phyloP scores from a whole-genome alignment of 1,139 yeast species.

The Suhomyces bolitotheri region DNA sequence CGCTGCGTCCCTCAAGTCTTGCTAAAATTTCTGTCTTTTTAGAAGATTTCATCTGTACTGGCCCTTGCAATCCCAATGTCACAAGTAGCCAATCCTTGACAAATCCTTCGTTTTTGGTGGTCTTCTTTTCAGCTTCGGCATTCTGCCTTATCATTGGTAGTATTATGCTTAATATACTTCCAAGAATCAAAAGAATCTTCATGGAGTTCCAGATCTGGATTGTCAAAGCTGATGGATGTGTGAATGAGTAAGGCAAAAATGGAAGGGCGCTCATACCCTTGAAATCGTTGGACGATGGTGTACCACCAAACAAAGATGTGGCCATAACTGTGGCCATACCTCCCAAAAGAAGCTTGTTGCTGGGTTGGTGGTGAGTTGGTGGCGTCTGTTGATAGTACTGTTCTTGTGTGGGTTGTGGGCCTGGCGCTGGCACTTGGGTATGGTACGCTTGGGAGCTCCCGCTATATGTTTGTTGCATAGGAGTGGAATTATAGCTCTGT shows the following conservation, averaged over 20 bases:
- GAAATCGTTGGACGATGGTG: constrained; percentile 29
- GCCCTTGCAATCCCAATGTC: constrained; percentile 33
- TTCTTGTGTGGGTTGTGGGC: constrained; percentile 7
- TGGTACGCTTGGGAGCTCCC: constrained; percentile 9
- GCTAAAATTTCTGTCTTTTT: constrained; percentile 23
- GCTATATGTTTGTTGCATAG: constrained; percentile 22
- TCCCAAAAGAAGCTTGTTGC: constrained; percentile 47
- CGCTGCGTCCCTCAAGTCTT: constrained; percentile 26
- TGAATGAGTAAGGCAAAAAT: constrained; percentile 27
- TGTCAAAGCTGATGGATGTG: constrained; percentile 27
- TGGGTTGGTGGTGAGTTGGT: constrained; percentile 11
- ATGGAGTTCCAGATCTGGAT: constrained; percentile 30
- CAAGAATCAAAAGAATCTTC: constrained; percentile 28
- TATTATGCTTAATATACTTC: constrained; percentile 27
- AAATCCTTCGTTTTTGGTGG: constrained; percentile 2
- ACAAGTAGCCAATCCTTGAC: constrained; percentile 29
- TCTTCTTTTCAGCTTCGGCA: constrained; percentile 6
- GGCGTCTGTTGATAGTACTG: constrained; percentile 23
- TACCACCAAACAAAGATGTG: constrained; percentile 38
- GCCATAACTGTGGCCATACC: constrained; percentile 59
- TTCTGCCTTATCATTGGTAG: constrained; percentile 23
- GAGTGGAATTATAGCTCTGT: constrained; percentile 23
- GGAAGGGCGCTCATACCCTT: constrained; percentile 44
- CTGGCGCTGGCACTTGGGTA: constrained; percentile 6
- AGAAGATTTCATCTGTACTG: constrained; percentile 21